These are phyloP conservation scores for Solanum verrucosum DNA, from an alignment of 257 asterid species.

Conservation along the genomic window DNA sequence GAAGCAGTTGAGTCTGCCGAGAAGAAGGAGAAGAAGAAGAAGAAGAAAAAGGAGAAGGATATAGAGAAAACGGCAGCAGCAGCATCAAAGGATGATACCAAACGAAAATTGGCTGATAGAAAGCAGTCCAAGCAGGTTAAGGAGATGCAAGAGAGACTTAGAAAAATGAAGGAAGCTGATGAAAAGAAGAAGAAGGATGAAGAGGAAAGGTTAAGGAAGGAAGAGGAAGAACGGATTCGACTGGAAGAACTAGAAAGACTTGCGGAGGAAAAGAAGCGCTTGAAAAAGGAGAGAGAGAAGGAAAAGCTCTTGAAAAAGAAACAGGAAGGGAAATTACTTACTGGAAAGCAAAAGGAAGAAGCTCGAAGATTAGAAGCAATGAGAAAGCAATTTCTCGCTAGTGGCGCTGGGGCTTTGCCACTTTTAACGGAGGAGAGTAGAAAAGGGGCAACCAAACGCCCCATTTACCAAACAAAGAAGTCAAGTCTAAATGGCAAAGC, in stretches of 20 bases:
- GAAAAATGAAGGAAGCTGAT: too few relatives aligned
- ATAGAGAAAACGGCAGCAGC: too few relatives aligned
- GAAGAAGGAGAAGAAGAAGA: constrained; percentile 36
- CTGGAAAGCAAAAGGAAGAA: constrained; percentile 88
- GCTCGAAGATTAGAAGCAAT: constrained; percentile 40
- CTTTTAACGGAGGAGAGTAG: constrained; percentile 37
- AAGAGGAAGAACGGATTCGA: constrained; percentile 77
- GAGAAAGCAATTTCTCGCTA: constrained; percentile 48
- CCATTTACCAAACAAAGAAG: constrained; percentile 69
- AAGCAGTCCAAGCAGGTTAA: too few relatives aligned
- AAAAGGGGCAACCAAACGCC: constrained; percentile 52
- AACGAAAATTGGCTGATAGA: too few relatives aligned
- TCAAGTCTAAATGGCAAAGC: constrained; percentile 55
- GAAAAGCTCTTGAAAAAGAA: constrained; percentile 75
- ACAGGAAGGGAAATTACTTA: constrained; percentile 72
- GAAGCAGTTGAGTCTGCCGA: constrained; percentile 39
- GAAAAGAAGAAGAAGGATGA: constrained; percentile 76
- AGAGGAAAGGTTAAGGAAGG: constrained; percentile 76
- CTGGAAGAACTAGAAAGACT: constrained; percentile 66
- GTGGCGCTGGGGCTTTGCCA: constrained; percentile 32
- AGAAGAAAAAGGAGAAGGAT: too few relatives aligned
- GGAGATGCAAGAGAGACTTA: too few relatives aligned
- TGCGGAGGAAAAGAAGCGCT: constrained; percentile 78
- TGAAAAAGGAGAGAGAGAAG: constrained; percentile 83
- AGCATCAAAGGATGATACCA: too few relatives aligned